Conservation (phyloP, 2,329 filamentous ascomycete species). For the Curvularia verruculosa region DNA sequence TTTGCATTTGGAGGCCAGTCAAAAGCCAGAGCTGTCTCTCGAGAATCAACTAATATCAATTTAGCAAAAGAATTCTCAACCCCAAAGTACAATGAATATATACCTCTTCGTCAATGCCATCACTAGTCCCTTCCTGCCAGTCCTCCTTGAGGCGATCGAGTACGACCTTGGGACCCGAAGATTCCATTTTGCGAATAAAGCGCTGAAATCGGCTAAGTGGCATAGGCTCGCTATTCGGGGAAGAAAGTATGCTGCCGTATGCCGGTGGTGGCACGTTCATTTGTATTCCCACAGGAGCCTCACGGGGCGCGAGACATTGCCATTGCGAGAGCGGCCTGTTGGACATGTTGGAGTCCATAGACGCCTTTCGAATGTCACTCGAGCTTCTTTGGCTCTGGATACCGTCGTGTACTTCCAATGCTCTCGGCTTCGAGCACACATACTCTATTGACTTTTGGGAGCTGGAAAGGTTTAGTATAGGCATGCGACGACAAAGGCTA, state of each 20-base stretch:
- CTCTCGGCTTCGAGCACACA: conserved; percentile 29
- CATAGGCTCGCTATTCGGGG: conserved; percentile 27
- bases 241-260: conserved; percentile 21
- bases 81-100: not conserved
- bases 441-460: conserved; percentile 25
- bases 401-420: conserved; percentile 27
- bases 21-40: conserved; percentile 69
- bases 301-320: conserved; percentile 40
- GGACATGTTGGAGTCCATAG: conserved; percentile 21
- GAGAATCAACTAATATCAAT: conserved; percentile 48
- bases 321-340: conserved; percentile 44
- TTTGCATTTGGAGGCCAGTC: conserved; percentile 57
- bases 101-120: conserved; percentile 55
- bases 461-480: conserved; percentile 17
- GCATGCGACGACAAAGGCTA: not conserved
- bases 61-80: conserved; percentile 5
- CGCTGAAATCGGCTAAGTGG: conserved; percentile 55
- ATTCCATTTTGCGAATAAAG: conserved; percentile 63
- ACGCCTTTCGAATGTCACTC: conserved; percentile 12
- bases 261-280: conserved; percentile 26
- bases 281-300: conserved; percentile 20
- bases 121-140: conserved; percentile 47
- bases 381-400: conserved; percentile 8
- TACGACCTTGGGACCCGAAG: conserved; percentile 59
- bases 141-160: conserved; percentile 62